Evolutionary conservation across 305 asterid genomes (phyloP).

Genomic region (Solanum hybrid): DNA sequence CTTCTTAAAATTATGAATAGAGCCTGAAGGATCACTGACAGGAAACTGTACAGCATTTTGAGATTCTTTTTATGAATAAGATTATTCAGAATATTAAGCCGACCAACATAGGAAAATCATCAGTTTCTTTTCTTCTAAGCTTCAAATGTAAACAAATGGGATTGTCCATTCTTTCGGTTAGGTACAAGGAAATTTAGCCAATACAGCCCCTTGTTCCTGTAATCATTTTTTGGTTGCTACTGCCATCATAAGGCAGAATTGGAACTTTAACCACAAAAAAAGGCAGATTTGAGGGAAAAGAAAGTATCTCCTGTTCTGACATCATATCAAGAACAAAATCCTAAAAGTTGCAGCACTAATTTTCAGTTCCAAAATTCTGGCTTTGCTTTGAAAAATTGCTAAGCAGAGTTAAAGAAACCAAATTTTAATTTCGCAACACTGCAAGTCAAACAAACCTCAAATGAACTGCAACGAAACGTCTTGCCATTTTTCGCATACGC

Average conservation of each 20-base stretch:
- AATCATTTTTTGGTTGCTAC: background rate
- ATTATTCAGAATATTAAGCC: background rate
- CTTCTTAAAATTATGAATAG: background rate
- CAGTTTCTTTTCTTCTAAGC: background rate
- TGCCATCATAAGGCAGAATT: background rate
- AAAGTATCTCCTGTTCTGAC: background rate
- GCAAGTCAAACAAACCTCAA: constrained; percentile 54
- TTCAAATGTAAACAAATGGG: background rate
- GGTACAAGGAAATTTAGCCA: background rate
- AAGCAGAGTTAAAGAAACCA: background rate
- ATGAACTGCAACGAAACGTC: constrained; percentile 89
- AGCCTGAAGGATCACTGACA: background rate
- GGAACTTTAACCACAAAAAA: background rate
- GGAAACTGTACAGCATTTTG: background rate
- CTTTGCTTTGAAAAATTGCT: background rate
- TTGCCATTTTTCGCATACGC: constrained; percentile 77
- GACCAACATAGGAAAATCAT: background rate
- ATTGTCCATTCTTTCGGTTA: background rate
- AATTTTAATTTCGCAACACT: background rate
- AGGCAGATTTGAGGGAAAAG: background rate
- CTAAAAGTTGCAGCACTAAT: background rate
- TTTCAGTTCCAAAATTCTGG: constrained; percentile 3
- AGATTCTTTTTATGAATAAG: background rate
- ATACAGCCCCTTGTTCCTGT: background rate
- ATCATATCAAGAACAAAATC: background rate